A percentile compares a stretch with the other conserved stretches of the same genome.
Conservation (phyloP, 257 asterid species). For the Nicotiana benthamiana region DNA sequence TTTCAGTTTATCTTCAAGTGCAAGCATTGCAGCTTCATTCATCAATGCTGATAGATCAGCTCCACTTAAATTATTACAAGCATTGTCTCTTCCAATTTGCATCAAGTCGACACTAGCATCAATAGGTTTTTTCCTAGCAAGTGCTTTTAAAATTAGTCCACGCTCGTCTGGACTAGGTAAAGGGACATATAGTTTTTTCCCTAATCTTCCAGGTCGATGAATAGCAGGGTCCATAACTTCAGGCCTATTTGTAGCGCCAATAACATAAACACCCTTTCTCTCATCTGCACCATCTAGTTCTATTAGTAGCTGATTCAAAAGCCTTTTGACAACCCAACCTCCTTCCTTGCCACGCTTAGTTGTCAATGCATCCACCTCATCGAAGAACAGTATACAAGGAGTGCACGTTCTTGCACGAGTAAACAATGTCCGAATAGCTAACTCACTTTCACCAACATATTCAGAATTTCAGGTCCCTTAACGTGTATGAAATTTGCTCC, state of each 20-base stretch:
- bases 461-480: conserved; percentile 92
- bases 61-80: conserved; percentile 64
- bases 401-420: conserved; percentile 87
- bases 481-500: conserved; percentile 89
- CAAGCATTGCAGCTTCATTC: conserved; percentile 55
- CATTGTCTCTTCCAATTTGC: conserved; percentile 42
- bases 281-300: conserved; percentile 85
- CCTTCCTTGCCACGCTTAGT: conserved; percentile 71
- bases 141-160: conserved; percentile 65
- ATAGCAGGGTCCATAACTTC: no score
- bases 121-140: conserved; percentile 46
- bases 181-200: conserved; percentile 62
- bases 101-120: conserved; percentile 52
- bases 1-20: conserved; percentile 37
- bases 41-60: conserved; percentile 70
- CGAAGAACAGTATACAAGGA: conserved; percentile 88
- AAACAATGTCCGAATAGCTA: conserved; percentile 68
- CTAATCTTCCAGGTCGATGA: conserved; percentile 70
- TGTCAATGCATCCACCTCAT: conserved; percentile 91
- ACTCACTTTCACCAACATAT: conserved; percentile 94
- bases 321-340: conserved; percentile 66
- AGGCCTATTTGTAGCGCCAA: conserved; percentile 89
- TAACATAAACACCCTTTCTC: conserved; percentile 63
- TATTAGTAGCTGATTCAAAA: conserved; percentile 70
- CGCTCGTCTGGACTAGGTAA: conserved; percentile 73